phyloP scores from a whole-genome alignment of 2,329 filamentous ascomycete genomes.

The Cladobotryum protrusum region DNA sequence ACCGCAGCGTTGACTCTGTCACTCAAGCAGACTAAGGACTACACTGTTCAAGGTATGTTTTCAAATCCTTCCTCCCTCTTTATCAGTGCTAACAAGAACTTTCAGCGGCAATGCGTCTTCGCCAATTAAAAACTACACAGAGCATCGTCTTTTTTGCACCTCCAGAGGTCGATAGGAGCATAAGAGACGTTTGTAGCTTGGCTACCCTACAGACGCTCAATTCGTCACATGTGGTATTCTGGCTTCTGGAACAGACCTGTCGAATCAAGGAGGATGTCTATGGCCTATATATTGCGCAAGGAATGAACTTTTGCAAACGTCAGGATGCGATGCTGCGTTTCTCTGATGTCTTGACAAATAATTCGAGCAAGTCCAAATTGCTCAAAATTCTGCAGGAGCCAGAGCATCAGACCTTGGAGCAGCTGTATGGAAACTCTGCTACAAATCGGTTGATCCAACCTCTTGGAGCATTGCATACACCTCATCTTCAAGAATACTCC shows the following conservation, averaged over 20 bases:
- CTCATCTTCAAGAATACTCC: neutral
- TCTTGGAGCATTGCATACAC: neutral
- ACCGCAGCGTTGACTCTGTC: slow-evolving; percentile 50
- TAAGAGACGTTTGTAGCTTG: slow-evolving; percentile 36
- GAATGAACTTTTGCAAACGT: slow-evolving; percentile 53
- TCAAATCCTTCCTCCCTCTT: neutral
- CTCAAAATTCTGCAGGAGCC: slow-evolving; percentile 32
- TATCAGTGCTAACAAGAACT: neutral
- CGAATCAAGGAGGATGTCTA: slow-evolving; percentile 51
- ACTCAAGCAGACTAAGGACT: slow-evolving; percentile 52
- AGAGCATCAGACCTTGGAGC: slow-evolving; percentile 51
- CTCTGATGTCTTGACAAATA: slow-evolving; percentile 32
- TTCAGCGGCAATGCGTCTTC: slow-evolving; percentile 57
- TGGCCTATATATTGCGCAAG: slow-evolving; percentile 53
- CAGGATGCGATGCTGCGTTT: slow-evolving; percentile 42
- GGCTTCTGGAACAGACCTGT: slow-evolving; percentile 62
- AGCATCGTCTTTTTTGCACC: slow-evolving; percentile 50
- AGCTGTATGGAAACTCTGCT: slow-evolving; percentile 45
- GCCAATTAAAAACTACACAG: slow-evolving; percentile 51
- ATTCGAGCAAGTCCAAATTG: slow-evolving; percentile 22
- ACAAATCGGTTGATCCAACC: neutral
- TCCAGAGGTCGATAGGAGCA: slow-evolving; percentile 56
- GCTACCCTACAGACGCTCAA: slow-evolving; percentile 6
- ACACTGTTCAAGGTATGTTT: slow-evolving; percentile 50
- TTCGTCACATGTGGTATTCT: slow-evolving; percentile 33